These are phyloP conservation scores for Mycena polygramma DNA, from an alignment of 768 basidiomycete genomes.

Conservation along the genomic window DNA sequence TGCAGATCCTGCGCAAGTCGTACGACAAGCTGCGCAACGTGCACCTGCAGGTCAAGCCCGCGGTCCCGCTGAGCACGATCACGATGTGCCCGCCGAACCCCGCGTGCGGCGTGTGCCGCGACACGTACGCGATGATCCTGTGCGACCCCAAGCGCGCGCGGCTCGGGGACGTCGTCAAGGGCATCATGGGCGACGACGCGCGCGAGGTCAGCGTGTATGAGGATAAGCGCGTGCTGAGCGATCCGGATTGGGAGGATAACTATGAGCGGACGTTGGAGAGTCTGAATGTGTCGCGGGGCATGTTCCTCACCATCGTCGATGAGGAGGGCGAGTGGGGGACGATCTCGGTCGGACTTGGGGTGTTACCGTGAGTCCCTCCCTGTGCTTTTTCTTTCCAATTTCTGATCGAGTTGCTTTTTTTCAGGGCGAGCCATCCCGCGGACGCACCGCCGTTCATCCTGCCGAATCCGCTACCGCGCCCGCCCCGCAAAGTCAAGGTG, in stretches of 20 bases:
- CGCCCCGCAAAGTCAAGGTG: constrained; percentile 58
- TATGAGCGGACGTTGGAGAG: constrained; percentile 83
- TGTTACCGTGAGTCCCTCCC: too few species aligned
- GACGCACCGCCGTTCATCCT: constrained; percentile 71
- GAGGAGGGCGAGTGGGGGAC: constrained; percentile 58
- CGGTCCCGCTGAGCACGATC: constrained; percentile 82
- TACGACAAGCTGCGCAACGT: constrained; percentile 78
- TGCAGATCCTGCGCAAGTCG: constrained; percentile 82
- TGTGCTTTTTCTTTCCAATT: too few species aligned
- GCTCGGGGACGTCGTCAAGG: constrained; percentile 79
- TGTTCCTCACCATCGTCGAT: constrained; percentile 83
- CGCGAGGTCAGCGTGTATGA: constrained; percentile 87
- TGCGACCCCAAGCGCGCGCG: constrained; percentile 81
- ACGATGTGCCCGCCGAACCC: constrained; percentile 78
- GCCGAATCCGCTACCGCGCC: constrained; percentile 73
- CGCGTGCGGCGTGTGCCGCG: constrained; percentile 87
- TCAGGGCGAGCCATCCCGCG: constrained; percentile 68
- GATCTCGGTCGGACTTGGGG: constrained; percentile 75
- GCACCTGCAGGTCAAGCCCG: constrained; percentile 50
- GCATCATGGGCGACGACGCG: constrained; percentile 70
- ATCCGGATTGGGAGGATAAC: constrained; percentile 97
- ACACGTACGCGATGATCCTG: constrained; percentile 80
- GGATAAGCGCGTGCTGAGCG: constrained; percentile 87
- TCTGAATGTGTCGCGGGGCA: constrained; percentile 83
- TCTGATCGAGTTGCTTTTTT: too few species aligned